Evolutionary conservation across 345 rosid species (phyloP).

Genomic region (Linum usitatissimum): DNA sequence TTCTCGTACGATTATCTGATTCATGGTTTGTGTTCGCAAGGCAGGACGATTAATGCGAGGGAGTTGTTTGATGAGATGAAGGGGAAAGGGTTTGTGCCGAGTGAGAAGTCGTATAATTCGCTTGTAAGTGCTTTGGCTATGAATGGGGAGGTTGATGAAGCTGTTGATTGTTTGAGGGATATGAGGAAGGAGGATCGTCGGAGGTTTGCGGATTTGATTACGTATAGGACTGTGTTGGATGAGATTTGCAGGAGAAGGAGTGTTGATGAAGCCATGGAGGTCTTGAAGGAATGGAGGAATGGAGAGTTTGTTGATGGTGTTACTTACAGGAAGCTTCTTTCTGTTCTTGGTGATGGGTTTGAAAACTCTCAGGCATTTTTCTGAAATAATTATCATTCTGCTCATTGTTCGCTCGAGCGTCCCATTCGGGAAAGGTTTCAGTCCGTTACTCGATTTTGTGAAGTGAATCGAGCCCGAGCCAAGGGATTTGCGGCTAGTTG

Average conservation of each 20-base stretch:
- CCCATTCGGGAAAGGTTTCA: too few relatives aligned
- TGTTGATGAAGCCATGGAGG: slow-evolving; percentile 38
- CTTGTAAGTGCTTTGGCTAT: slow-evolving; percentile 72
- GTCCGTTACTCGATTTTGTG: too few relatives aligned
- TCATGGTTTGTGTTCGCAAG: slow-evolving; percentile 80
- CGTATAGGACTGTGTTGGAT: slow-evolving; percentile 52
- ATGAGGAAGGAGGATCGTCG: slow-evolving; percentile 44
- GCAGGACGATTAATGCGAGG: slow-evolving; percentile 63
- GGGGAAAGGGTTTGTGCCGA: slow-evolving; percentile 60
- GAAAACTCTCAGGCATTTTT: slow-evolving; percentile 13
- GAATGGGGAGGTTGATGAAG: slow-evolving; percentile 52
- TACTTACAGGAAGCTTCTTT: slow-evolving; percentile 45
- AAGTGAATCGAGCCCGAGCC: too few relatives aligned
- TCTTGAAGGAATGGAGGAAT: slow-evolving; percentile 49
- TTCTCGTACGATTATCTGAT: slow-evolving; percentile 73
- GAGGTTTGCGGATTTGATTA: slow-evolving; percentile 52
- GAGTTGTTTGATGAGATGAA: slow-evolving; percentile 69
- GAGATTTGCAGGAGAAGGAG: slow-evolving; percentile 60
- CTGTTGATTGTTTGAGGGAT: slow-evolving; percentile 53
- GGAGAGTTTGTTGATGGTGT: slow-evolving; percentile 47
- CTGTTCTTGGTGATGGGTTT: slow-evolving; percentile 50
- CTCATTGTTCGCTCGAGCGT: too few relatives aligned
- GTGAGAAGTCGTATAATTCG: slow-evolving; percentile 68
- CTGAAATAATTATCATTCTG: too few relatives aligned
- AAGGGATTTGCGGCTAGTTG: too few relatives aligned